Conservation (phyloP, 2,329 filamentous ascomycete genomes). For the Epichloe amarillans region DNA sequence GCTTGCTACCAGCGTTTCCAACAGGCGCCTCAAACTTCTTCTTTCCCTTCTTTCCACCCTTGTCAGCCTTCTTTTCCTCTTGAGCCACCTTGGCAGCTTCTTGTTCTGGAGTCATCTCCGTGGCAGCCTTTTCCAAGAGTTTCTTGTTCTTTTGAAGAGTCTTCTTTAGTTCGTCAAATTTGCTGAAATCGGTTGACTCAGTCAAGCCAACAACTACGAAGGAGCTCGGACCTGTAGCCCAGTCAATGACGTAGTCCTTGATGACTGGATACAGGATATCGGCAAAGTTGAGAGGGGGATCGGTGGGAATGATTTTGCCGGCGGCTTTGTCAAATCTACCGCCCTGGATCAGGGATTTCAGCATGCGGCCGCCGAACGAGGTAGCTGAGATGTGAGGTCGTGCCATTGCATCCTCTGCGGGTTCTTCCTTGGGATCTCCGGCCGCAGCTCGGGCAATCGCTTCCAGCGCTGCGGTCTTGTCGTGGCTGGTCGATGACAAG, state of each 20-base stretch:
- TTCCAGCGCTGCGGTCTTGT: slow-evolving; percentile 61
- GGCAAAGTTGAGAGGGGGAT: slow-evolving; percentile 70
- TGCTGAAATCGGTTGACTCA: slow-evolving; percentile 59
- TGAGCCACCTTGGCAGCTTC: slow-evolving; percentile 37
- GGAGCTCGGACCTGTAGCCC: slow-evolving; percentile 76
- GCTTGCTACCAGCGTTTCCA: slow-evolving; percentile 48
- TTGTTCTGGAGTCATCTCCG: slow-evolving; percentile 41
- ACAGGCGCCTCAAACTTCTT: slow-evolving; percentile 31
- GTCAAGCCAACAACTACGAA: slow-evolving; percentile 76
- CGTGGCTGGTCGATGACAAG: slow-evolving; percentile 53
- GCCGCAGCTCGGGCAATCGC: slow-evolving; percentile 54
- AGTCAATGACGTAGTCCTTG: slow-evolving; percentile 58
- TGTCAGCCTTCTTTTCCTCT: slow-evolving; percentile 28
- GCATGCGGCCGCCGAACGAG: slow-evolving; percentile 60
- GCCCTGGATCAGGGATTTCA: slow-evolving; percentile 83
- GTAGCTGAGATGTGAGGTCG: slow-evolving; percentile 46
- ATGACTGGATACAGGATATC: slow-evolving; percentile 72
- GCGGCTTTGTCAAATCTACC: slow-evolving; percentile 68
- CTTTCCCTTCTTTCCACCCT: slow-evolving; percentile 28
- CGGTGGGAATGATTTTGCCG: slow-evolving; percentile 56
- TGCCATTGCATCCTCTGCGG: slow-evolving; percentile 27
- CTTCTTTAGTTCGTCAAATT: slow-evolving; percentile 53
- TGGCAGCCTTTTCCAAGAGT: slow-evolving; percentile 53
- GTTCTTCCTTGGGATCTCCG: slow-evolving; percentile 34
- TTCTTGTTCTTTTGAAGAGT: slow-evolving; percentile 62